Evolutionary conservation across 768 basidiomycete species (phyloP).

Genomic region (Trametes cingulata): DNA sequence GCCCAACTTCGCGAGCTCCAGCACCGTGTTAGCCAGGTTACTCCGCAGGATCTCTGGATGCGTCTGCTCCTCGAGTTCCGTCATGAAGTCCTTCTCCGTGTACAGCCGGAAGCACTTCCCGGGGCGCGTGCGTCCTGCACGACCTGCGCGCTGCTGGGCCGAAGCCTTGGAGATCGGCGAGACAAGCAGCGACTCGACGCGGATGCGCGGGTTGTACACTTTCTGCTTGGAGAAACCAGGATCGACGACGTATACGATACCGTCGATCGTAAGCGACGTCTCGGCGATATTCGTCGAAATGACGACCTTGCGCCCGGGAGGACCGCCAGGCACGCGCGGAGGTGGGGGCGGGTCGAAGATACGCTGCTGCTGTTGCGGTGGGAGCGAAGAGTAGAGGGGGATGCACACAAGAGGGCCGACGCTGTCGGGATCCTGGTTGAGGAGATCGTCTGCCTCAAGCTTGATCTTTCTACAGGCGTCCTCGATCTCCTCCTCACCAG

Average conservation of each 20-base stretch:
- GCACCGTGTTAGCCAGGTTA: conserved; percentile 90
- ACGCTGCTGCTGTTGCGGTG: conserved; percentile 91
- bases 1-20: conserved; percentile 93
- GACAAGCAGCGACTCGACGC: conserved; percentile 92
- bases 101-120: conserved; percentile 98
- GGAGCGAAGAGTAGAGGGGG: conserved; percentile 93
- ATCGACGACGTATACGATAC: conserved; percentile 99
- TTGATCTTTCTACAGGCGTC: conserved; percentile 94
- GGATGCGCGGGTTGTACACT: conserved; percentile 95
- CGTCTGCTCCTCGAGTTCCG: conserved; percentile 94
- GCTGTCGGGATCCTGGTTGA: conserved; percentile 65
- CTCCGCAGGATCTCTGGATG: conserved; percentile 94
- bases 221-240: conserved; percentile 98
- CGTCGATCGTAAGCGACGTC: conserved; percentile 96
- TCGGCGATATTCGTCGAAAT: conserved; percentile 98
- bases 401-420: conserved; percentile 90
- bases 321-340: conserved; percentile 59
- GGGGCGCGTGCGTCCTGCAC: conserved; percentile 93
- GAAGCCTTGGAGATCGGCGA: conserved; percentile 96
- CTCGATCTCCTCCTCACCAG: conserved; percentile 98
- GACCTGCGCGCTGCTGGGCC: conserved; percentile 94
- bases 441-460: conserved; percentile 82
- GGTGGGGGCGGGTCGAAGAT: conserved; percentile 91
- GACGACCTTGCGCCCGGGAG: conserved; percentile 91
- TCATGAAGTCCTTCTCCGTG: conserved; percentile 96